Evolutionary conservation across 768 basidiomycete species (phyloP).

Genomic region (Postia placenta): DNA sequence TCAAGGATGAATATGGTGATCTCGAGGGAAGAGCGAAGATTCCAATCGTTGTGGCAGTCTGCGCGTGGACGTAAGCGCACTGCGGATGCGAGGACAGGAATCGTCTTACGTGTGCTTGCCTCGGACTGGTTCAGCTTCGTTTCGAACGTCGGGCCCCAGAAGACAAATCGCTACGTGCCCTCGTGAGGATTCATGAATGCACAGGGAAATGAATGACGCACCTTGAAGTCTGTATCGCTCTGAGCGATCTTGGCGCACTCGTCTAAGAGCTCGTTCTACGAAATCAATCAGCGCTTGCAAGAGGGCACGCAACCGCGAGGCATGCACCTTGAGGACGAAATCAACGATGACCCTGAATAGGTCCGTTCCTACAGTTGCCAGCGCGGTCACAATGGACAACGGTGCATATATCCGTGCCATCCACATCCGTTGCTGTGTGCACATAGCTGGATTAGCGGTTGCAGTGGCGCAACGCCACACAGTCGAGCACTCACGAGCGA

Average conservation of each 20-base stretch:
- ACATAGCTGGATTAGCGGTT: too few species aligned
- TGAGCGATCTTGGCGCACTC: conserved; percentile 43
- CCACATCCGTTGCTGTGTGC: conserved; percentile 41
- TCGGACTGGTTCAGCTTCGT: conserved; percentile 23
- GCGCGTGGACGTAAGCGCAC: background rate
- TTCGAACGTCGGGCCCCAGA: conserved; percentile 23
- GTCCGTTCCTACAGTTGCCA: conserved; percentile 45
- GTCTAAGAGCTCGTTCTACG: conserved; percentile 49
- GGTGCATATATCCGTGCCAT: conserved; percentile 54
- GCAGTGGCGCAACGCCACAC: too few species aligned
- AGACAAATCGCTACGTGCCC: conserved; percentile 18
- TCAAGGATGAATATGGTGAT: conserved; percentile 59
- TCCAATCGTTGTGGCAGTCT: conserved; percentile 65
- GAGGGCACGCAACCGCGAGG: background rate
- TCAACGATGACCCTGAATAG: conserved; percentile 56
- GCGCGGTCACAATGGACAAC: conserved; percentile 38
- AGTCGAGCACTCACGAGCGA: too few species aligned
- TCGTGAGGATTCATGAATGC: background rate
- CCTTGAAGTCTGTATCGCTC: conserved; percentile 27
- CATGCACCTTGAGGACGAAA: conserved; percentile 58
- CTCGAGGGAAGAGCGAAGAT: conserved; percentile 59
- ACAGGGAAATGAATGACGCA: conserved; percentile 24
- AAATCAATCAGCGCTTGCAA: conserved; percentile 2
- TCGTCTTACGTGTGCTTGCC: conserved; percentile 24
- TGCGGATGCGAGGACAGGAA: background rate